A percentile compares a stretch with the other conserved stretches of the same genome.
Evolutionary conservation across 2,329 filamentous ascomycete genomes (phyloP).

Genomic region (Hypoxylon sp.): DNA sequence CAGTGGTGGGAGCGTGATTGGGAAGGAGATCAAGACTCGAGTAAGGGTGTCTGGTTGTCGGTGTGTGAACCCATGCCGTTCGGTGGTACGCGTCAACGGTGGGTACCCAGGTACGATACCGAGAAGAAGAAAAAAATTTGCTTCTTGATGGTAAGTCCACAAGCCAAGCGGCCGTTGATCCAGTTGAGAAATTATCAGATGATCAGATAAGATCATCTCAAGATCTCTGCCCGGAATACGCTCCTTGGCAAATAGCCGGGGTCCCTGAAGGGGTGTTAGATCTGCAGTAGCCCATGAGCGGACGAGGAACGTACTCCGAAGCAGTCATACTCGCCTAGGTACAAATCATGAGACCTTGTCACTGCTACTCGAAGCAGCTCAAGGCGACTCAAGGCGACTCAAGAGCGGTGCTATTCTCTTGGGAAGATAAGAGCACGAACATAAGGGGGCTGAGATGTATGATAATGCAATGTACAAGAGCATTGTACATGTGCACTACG

Average conservation of each 20-base stretch:
- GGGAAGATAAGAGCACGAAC: too few relatives aligned
- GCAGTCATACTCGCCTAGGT: too few relatives aligned
- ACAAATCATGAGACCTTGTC: background rate
- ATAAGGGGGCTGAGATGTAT: too few relatives aligned
- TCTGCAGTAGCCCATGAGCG: conserved; percentile 9
- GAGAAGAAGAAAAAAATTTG: conserved; percentile 15
- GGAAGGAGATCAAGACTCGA: background rate
- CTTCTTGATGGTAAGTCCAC: background rate
- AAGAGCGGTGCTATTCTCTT: too few relatives aligned
- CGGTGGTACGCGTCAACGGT: conserved; percentile 3
- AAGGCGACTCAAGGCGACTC: too few relatives aligned
- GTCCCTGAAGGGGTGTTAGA: conserved; percentile 28
- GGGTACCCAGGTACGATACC: background rate
- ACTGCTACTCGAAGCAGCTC: too few relatives aligned
- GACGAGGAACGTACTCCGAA: conserved; percentile 22
- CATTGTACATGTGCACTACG: conserved; percentile 7
- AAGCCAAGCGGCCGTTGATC: background rate
- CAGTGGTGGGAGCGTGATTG: background rate
- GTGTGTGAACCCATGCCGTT: conserved; percentile 8
- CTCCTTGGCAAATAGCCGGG: conserved; percentile 35
- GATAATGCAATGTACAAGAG: background rate
- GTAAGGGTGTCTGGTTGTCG: background rate
- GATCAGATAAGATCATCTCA: conserved; percentile 43
- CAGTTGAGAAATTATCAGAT: conserved; percentile 27
- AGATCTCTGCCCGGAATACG: conserved; percentile 23